These are phyloP conservation scores for Neonectria coccinea DNA, from an alignment of 2,329 filamentous ascomycete species.

Conservation along the genomic window DNA sequence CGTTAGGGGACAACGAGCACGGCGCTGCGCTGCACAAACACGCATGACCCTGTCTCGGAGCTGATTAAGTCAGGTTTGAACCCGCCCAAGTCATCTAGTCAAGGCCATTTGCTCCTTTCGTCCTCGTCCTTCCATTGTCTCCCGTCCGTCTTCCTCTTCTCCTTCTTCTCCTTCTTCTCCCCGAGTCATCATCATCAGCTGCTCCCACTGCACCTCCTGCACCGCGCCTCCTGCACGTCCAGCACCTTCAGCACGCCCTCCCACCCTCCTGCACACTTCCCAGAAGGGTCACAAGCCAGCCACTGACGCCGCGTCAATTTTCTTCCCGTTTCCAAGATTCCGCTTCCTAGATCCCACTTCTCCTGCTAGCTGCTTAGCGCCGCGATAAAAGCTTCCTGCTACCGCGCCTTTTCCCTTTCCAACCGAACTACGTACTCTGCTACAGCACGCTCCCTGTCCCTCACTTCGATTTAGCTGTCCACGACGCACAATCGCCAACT, in stretches of 20 bases:
- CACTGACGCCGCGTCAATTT: conserved; percentile 48
- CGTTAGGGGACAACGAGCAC: background rate
- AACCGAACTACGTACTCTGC: conserved; percentile 38
- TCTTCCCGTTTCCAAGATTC: conserved; percentile 44
- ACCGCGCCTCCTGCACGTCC: conserved; percentile 22
- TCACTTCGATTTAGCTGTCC: conserved; percentile 18
- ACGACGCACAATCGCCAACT: conserved; percentile 20
- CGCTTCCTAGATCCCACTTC: conserved; percentile 42
- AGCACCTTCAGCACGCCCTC: conserved; percentile 7
- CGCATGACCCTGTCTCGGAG: conserved; percentile 26
- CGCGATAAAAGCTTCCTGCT: conserved; percentile 45
- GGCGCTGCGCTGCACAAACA: conserved; percentile 15
- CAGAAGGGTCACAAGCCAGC: conserved; percentile 42
- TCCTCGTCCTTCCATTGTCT: conserved; percentile 28
- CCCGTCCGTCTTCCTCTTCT: conserved; percentile 28
- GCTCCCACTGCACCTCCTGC: conserved; percentile 20
- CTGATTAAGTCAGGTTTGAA: conserved; percentile 23
- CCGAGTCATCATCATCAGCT: conserved; percentile 42
- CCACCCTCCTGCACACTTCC: conserved; percentile 9
- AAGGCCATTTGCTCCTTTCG: conserved; percentile 16
- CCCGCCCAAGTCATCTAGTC: conserved; percentile 2
- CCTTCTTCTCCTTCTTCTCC: conserved; percentile 20
- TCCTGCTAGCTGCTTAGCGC: conserved; percentile 41
- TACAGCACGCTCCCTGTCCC: conserved; percentile 34
- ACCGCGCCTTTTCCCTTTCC: conserved; percentile 37